Evolutionary conservation across 2,329 filamentous ascomycete species (phyloP).

Genomic region (Teratosphaeriaceae sp.): DNA sequence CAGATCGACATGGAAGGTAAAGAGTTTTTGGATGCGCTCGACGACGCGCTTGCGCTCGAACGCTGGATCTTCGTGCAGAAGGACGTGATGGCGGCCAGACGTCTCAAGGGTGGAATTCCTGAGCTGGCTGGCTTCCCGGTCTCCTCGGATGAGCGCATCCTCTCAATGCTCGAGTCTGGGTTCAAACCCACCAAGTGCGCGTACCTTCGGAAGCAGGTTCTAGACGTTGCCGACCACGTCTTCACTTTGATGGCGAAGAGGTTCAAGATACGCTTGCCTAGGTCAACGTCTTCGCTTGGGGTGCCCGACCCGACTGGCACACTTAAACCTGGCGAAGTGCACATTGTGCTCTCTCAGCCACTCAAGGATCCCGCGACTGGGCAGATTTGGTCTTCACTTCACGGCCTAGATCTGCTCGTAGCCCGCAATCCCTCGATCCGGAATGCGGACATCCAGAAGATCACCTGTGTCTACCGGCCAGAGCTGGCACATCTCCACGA

Average conservation of each 20-base stretch:
- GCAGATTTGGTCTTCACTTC: slow-evolving; percentile 48
- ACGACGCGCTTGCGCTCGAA: slow-evolving; percentile 44
- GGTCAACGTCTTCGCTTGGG: slow-evolving; percentile 59
- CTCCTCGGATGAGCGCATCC: slow-evolving; percentile 45
- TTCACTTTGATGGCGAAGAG: slow-evolving; percentile 16
- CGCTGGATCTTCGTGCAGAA: slow-evolving; percentile 48
- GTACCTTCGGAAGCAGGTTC: slow-evolving; percentile 13
- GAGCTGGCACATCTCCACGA: slow-evolving; percentile 65
- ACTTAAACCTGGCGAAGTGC: slow-evolving; percentile 59
- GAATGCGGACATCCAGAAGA: slow-evolving; percentile 64
- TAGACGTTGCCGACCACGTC: slow-evolving; percentile 3
- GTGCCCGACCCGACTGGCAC: slow-evolving; percentile 59
- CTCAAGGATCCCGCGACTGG: slow-evolving; percentile 50
- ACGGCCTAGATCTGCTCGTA: slow-evolving; percentile 57
- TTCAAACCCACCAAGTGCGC: slow-evolving; percentile 14
- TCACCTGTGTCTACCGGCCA: slow-evolving; percentile 44
- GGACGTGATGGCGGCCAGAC: slow-evolving; percentile 31
- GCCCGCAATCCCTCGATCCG: slow-evolving; percentile 64
- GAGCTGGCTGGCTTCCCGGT: slow-evolving; percentile 48
- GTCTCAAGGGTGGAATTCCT: slow-evolving; percentile 24
- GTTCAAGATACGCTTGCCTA: slow-evolving; percentile 45
- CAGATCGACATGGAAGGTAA: slow-evolving; percentile 49
- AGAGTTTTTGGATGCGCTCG: slow-evolving; percentile 46
- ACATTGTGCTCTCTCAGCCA: slow-evolving; percentile 58
- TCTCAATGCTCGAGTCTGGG: slow-evolving; percentile 46